Base-by-base conservation (phyloP, 2,329 filamentous ascomycete genomes). In the Curvularia sp. region DNA sequence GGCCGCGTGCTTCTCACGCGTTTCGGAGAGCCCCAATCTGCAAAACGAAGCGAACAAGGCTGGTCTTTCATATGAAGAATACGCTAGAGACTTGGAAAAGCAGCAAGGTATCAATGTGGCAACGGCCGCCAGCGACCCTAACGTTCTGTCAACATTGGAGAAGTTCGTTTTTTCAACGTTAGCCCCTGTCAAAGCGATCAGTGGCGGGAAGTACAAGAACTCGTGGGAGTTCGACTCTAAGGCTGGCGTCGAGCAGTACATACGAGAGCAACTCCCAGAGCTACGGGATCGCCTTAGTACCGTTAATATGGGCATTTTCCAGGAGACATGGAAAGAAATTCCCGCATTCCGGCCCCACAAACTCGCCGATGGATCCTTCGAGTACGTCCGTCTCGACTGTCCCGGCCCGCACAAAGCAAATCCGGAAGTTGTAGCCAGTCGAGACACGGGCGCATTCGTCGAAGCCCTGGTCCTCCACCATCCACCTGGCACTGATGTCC, bases 111-210 rank as follows among this genome's bases (percentile, higher is more conserved):
- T 72, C 53, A 81, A 79, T 46, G 53, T 82, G 5, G 78, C 78
- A 5, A 73, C 79, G 4, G 81, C 79, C 0, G 69, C 74, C 0
- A 58, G 66, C 12, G 77, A 67, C 0, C 15, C 64, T 0, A 74
- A 66, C 1, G 46, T 55, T 1, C 53, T 55, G 6, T 42, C 35
- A n/a, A 56, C 75, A 0, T 72, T 83, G 0, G 65, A 80, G 46
- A 77, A 78, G 48, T 82, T 77, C 58, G 67, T 83, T 48, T 78
- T 79, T 74, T 77, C 74, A 15, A 82, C 80, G 0, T 65, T 82
- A 13, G 78, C 77, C 1, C 70, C 76, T 15, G 61, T 68, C 5
- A 60, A 54, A 24, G 58, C 58, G 13, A 65, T 76, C 18, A 74
- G 71, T 5, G 57, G 64, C 0, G 79, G 79, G 3, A 74, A 75